Percentiles rank a stretch among this genome's conserved stretches.
phyloP scores from a whole-genome alignment of 495 filamentous ascomycete species.

The Lepidopterella palustris region DNA sequence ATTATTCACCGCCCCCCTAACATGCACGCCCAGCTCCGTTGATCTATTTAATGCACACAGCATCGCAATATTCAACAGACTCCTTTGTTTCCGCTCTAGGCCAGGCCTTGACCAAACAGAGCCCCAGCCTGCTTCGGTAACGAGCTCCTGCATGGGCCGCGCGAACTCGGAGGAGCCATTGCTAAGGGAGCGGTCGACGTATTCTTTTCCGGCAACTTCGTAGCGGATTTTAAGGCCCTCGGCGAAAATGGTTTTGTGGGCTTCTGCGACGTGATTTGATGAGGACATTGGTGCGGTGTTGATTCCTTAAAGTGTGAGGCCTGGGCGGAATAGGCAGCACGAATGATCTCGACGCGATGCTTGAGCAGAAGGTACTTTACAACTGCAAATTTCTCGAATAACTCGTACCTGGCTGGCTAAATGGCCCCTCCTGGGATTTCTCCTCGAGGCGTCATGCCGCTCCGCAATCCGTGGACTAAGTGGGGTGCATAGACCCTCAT shows the following conservation, averaged over 20 bases:
- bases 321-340: no score
- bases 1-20: conserved; percentile 50
- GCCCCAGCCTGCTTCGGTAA: conserved; percentile 52
- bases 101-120: conserved; percentile 49
- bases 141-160: conserved; percentile 46
- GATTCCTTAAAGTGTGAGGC: no score
- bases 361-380: no score
- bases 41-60: conserved; percentile 47
- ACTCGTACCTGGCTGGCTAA: no score
- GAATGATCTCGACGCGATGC: no score
- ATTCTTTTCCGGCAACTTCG: conserved; percentile 46
- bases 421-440: no score
- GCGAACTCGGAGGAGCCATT: conserved; percentile 45
- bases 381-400: no score
- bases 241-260: conserved; percentile 48
- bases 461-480: no score
- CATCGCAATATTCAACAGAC: conserved; percentile 50
- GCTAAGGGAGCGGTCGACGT: conserved; percentile 44
- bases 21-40: conserved; percentile 49
- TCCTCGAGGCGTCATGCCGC: no score
- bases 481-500: no score
- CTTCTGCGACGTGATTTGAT: conserved; percentile 15
- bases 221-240: conserved; percentile 49
- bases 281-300: no score
- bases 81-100: conserved; percentile 48